Base-by-base conservation (phyloP, 2,329 filamentous ascomycete genomes). In the Fusarium piperis region DNA sequence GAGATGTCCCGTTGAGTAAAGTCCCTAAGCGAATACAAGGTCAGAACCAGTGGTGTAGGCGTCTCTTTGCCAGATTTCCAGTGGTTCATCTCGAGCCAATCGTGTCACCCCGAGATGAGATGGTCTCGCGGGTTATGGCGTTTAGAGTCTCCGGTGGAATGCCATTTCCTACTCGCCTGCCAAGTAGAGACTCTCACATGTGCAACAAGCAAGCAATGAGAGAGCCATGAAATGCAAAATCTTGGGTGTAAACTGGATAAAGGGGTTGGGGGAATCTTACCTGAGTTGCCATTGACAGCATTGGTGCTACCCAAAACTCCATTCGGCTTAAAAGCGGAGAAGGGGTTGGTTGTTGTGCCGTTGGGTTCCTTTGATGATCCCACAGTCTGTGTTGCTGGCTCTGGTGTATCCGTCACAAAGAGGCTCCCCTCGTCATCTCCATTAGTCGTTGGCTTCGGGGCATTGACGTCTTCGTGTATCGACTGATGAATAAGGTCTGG, bases 401-500 rank as follows among this genome's bases (percentile, higher is more conserved):
- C 46, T 33, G 71, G 51, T 10, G 60, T 56, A 26, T 76, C 68
- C 15, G 71, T 56, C 13, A 81, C 73, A 44, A 81, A 81, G 5
- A 81, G 73, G 48, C 79, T 79, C 12, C 51, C 76, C 48, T 80
- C 78, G 10, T 59, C 48, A 11, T 58, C 35, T 32, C 73, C 67
- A 15, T 74, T 76, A 7, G 57, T 28, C 16, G 46, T 57, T 36
- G 58, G 16, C 48, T 70, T 69, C 10, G 63, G 15, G 7, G 65
- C 64, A 13, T 32, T 67, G 16, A 56, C 32, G 33, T 83, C 80
- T 69, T 86, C 85, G 56, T 81, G 88, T 12, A 90, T 80, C 2
- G 88, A 90, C 35, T 81, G 79, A 71, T 89, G 87, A 32, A 92
- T 89, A 23, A 90, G 81, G 28, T 87, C 81, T 3, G 88, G 84